Conservation (phyloP, 208 protist species). For the Leishmania tropica region DNA sequence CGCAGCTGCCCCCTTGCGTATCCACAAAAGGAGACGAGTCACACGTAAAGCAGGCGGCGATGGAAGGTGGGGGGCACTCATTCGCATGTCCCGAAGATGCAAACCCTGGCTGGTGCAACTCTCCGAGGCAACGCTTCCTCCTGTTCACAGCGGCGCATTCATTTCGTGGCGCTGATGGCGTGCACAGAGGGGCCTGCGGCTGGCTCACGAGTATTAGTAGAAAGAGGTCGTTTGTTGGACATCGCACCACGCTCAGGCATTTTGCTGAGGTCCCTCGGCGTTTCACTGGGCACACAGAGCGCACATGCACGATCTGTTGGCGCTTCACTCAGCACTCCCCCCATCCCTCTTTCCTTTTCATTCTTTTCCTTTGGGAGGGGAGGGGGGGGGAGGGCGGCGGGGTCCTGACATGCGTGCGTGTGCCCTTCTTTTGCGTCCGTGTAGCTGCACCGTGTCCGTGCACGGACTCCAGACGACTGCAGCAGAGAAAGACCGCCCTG, state of each 20-base stretch:
- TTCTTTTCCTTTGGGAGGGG: not conserved
- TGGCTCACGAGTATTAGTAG: not conserved
- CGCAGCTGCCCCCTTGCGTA: not conserved
- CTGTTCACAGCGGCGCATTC: not conserved
- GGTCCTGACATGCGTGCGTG: not conserved
- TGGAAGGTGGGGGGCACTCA: not conserved
- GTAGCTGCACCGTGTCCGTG: not conserved
- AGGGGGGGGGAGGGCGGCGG: not conserved
- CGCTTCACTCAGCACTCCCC: not conserved
- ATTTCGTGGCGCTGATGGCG: not conserved
- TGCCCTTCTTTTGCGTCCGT: not conserved
- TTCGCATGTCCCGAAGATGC: not conserved
- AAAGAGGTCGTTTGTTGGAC: not conserved
- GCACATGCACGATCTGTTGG: too few species aligned
- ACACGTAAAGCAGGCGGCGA: not conserved
- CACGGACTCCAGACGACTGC: not conserved
- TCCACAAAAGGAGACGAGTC: not conserved
- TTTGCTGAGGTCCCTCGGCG: not conserved
- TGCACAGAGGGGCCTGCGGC: not conserved
- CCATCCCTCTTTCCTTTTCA: not conserved
- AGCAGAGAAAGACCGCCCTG: too few species aligned
- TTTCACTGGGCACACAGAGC: too few species aligned
- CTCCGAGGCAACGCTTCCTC: not conserved
- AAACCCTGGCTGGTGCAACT: not conserved
- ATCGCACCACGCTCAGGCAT: not conserved